A percentile compares a stretch with the other conserved stretches of the same genome.
These are phyloP conservation scores for Penicillium verrucosum DNA, from an alignment of 2,329 filamentous ascomycete genomes.

Conservation along the genomic window DNA sequence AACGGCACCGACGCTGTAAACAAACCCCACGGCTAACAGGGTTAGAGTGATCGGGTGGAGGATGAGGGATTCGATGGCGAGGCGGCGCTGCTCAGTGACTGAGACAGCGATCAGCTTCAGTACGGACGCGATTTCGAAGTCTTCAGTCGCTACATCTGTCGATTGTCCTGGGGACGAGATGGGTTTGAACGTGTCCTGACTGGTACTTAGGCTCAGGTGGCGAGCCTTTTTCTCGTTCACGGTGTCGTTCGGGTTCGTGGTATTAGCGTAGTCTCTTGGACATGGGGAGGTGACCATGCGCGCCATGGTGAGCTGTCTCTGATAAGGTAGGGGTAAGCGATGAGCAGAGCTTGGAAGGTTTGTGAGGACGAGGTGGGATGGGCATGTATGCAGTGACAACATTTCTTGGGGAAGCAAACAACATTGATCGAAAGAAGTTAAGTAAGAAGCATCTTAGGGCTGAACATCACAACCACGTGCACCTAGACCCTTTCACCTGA, in stretches of 20 bases:
- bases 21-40: constrained; percentile 37
- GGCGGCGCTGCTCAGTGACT: constrained; percentile 75
- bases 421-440: background rate
- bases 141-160: background rate
- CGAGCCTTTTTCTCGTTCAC: background rate
- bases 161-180: constrained; percentile 20
- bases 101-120: constrained; percentile 75
- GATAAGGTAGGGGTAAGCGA: no score
- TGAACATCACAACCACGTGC: no score
- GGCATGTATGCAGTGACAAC: no score
- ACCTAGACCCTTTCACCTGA: no score
- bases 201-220: constrained; percentile 25
- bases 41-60: constrained; percentile 55
- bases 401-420: background rate
- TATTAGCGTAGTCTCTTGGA: background rate
- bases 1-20: constrained; percentile 41
- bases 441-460: no score
- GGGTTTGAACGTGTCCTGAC: constrained; percentile 31
- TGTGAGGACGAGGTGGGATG: background rate
- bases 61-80: constrained; percentile 61
- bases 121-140: constrained; percentile 60
- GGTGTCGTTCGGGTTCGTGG: background rate
- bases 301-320: background rate
- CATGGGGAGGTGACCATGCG: background rate
- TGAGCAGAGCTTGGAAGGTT: background rate